Evolutionary conservation across 306 rosid genomes (phyloP), one percentile per base, ranked within the genome.

Genomic region (Trifolium subterraneum): DNA sequence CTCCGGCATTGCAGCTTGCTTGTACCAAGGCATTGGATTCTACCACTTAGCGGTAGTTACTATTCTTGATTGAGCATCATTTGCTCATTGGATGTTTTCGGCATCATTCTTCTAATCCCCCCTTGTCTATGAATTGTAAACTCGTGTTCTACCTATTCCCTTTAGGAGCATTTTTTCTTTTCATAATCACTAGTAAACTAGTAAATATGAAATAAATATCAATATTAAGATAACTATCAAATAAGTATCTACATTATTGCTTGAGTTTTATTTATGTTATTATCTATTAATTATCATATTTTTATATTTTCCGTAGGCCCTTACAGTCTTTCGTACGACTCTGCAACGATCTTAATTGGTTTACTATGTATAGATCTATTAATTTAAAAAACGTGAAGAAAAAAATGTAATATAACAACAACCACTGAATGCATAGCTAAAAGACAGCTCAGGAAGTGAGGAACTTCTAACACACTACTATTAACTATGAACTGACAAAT

Each of bases 401-500:
- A 33, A 36, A 36, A 7, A 36, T 36, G 39, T 36, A 8, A 36
- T 36, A 36, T 36, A 36, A 36, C 39, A 36, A 36, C 8, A 36
- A 36, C 39, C 10, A 36, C 39, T 7, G 39, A 8, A 36, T 36
- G 2, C 39, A 36, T 8, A 36, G 10, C 39, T 36, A 36, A 36
- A 36, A 35, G 10, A 36, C 10, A 36, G 39, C 39, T 36, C 10
- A 6, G 39, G 39, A 36, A 36, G 10, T 36, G 10, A 36, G 10
- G 39, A 36, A 36, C 39, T 36, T 36, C 10, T 36, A 8, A 36
- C 10, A 7, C 39, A 36, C 56, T 10, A n/a, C 44, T 42, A 64
- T 42, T 55, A 56, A 55, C 18, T 55, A 56, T 22, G 61, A 50
- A 50, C 67, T 18, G 29, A 71, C 63, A 13, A 68, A 54, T 64